Conservation (phyloP, 306 rosid species). For the Glycine tomentella region DNA sequence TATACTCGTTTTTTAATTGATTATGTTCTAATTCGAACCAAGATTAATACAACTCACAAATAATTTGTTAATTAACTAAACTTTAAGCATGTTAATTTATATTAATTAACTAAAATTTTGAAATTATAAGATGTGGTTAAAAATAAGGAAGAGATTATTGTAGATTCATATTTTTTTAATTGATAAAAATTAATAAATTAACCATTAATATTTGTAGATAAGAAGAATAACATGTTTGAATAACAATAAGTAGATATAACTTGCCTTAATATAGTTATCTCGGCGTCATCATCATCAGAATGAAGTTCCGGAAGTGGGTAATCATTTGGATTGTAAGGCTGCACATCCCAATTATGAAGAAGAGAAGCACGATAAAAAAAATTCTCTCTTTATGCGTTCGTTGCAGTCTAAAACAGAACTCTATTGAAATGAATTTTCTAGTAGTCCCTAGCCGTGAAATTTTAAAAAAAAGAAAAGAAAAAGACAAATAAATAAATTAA, state of each 20-base stretch:
- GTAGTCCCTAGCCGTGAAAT: too few species aligned
- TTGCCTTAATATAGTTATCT: slow-evolving; percentile 30
- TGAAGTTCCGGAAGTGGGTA: not conserved
- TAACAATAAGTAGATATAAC: not conserved
- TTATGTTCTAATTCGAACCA: not conserved
- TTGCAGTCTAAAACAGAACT: not conserved
- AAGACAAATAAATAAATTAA: not conserved
- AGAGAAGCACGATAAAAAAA: not conserved
- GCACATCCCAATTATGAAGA: not conserved
- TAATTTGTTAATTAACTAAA: not conserved
- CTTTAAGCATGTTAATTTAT: not conserved
- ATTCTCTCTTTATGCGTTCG: not conserved
- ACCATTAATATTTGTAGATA: too few species aligned
- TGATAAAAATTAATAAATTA: too few species aligned
- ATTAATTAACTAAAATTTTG: too few species aligned
- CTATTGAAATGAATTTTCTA: not conserved
- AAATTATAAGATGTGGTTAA: too few species aligned
- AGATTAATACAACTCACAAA: not conserved
- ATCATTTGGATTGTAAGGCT: slow-evolving; percentile 41
- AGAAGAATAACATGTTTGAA: too few species aligned
- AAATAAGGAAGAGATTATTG: too few species aligned
- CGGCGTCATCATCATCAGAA: not conserved
- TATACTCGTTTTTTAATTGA: not conserved
- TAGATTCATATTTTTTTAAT: too few species aligned
- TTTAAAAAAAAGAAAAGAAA: too few species aligned